Percentiles rank a stretch among this genome's conserved stretches.
These are phyloP conservation scores for Xylaria grammica DNA, from an alignment of 495 filamentous ascomycete species.

Conservation along the genomic window DNA sequence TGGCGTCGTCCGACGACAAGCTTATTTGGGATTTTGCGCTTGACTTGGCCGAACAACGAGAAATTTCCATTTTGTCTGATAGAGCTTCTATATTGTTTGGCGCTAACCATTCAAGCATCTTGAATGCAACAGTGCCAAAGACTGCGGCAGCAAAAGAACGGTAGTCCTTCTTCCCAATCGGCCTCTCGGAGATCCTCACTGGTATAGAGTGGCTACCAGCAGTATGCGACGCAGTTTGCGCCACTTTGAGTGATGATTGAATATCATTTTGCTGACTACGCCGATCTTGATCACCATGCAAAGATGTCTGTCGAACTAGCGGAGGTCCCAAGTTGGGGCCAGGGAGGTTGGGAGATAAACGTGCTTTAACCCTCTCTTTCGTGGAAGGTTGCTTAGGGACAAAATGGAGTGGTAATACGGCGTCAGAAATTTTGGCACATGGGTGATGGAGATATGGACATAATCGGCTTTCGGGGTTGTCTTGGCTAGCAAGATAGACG, in stretches of 20 bases:
- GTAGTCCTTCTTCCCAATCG: slow-evolving; percentile 74
- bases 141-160: slow-evolving; percentile 84
- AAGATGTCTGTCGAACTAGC: neutral
- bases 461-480: slow-evolving; percentile 75
- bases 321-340: neutral
- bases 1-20: slow-evolving; percentile 14
- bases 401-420: slow-evolving; percentile 44
- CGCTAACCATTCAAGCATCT: slow-evolving; percentile 81
- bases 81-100: slow-evolving; percentile 55
- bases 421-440: slow-evolving; percentile 45
- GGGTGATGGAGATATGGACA: slow-evolving; percentile 61
- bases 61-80: slow-evolving; percentile 35
- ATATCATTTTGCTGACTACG: slow-evolving; percentile 21
- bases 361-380: slow-evolving; percentile 22
- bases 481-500: slow-evolving; percentile 75
- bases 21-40: slow-evolving; percentile 12
- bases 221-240: slow-evolving; percentile 8
- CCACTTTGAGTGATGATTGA: slow-evolving; percentile 26
- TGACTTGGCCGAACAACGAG: slow-evolving; percentile 13
- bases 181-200: slow-evolving; percentile 47
- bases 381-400: slow-evolving; percentile 35
- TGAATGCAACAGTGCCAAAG: slow-evolving; percentile 76
- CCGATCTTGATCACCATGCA: neutral
- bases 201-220: slow-evolving; percentile 10
- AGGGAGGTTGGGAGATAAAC: slow-evolving; percentile 6